These are phyloP conservation scores for Solanum bulbocastanum DNA, from an alignment of 257 asterid genomes.

Conservation along the genomic window DNA sequence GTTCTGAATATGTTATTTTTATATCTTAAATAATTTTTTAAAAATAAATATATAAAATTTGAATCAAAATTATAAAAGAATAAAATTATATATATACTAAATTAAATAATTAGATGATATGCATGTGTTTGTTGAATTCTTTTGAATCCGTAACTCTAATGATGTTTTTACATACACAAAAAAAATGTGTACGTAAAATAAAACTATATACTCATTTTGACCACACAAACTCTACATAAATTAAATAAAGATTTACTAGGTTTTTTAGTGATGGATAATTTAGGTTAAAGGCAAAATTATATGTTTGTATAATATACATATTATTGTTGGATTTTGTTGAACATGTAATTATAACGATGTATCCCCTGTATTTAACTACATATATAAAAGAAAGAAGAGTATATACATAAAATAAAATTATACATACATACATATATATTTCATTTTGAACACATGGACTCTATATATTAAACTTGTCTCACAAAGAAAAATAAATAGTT, in stretches of 20 bases:
- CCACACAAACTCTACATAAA: not conserved
- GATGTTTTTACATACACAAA: not conserved
- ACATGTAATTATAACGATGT: not conserved
- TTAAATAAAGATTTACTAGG: not conserved
- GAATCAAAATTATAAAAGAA: not conserved
- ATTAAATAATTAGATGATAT: not conserved
- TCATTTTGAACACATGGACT: not conserved
- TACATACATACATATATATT: too few relatives aligned
- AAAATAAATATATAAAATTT: not conserved
- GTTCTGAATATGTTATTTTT: not conserved
- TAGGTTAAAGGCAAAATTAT: not conserved
- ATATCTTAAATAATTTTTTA: not conserved
- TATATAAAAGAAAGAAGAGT: not conserved
- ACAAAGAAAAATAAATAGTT: not conserved
- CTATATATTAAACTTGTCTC: not conserved
- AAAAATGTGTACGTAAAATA: not conserved
- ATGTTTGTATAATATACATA: not conserved
- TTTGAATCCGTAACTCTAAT: not conserved
- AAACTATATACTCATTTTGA: not conserved
- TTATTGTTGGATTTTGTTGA: not conserved
- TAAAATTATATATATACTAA: not conserved
- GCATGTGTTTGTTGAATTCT: not conserved
- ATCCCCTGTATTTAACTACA: not conserved
- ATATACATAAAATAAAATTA: not conserved
- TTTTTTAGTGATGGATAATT: not conserved